Evolutionary conservation across 169 alveolate species (phyloP).

Genomic region (Plasmodium blacklocki): DNA sequence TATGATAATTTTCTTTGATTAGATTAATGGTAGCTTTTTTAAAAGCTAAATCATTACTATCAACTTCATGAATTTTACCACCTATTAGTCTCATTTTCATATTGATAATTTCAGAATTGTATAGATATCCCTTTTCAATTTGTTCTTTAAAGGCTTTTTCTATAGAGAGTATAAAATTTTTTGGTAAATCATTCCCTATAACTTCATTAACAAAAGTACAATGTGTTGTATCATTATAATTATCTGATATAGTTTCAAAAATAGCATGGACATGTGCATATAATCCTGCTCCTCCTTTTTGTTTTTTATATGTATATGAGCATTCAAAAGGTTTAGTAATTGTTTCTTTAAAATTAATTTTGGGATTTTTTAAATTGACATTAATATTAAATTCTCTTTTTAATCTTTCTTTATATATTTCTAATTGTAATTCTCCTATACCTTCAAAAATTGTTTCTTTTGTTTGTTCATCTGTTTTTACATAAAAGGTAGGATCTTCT

Average conservation of each 20-base stretch:
- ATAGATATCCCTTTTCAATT: constrained; percentile 91
- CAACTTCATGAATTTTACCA: constrained; percentile 95
- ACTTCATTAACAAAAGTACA: constrained; percentile 82
- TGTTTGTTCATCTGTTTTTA: constrained; percentile 91
- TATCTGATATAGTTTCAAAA: constrained; percentile 91
- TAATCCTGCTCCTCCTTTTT: constrained; percentile 99
- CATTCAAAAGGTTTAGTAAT: constrained; percentile 88
- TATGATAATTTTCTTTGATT: constrained; percentile 81
- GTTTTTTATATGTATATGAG: constrained; percentile 95
- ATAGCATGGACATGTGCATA: constrained; percentile 94
- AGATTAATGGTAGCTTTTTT: constrained; percentile 91
- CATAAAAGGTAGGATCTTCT: constrained; percentile 96
- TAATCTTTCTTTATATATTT: constrained; percentile 95
- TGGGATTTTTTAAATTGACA: constrained; percentile 93
- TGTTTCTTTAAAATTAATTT: constrained; percentile 94
- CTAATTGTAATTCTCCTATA: constrained; percentile 96
- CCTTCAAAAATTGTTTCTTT: constrained; percentile 95
- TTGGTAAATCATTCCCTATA: constrained; percentile 93
- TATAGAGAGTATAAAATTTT: constrained; percentile 94
- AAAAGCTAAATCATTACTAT: constrained; percentile 94
- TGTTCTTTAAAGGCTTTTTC: constrained; percentile 96
- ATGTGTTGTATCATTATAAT: constrained; percentile 78
- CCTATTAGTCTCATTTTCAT: constrained; percentile 91
- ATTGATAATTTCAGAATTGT: constrained; percentile 95
- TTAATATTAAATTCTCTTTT: constrained; percentile 93